Base-by-base conservation (phyloP, 2,329 filamentous ascomycete genomes). In the Coniochaeta prunicola region DNA sequence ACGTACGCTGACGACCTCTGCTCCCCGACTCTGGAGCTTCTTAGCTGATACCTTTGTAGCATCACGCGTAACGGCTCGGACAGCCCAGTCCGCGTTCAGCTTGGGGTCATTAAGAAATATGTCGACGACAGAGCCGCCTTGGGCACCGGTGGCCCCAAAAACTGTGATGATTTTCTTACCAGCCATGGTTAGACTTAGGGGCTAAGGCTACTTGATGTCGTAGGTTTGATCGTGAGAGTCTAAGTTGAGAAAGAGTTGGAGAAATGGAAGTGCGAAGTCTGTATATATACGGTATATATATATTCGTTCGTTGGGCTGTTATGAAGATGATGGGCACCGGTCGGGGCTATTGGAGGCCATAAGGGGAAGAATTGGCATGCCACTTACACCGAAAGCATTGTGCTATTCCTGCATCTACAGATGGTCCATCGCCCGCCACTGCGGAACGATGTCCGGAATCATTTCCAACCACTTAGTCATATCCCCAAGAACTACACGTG, bases 101-200 rank as follows among this genome's bases (percentile, higher is more conserved):
- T 76, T 70, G 0, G 78, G 59, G 53, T 74, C 70, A 38, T 64
- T 65, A 42, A 74, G 63, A 61, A 74, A 74, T 3, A 69, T 64
- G 74, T 71, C 26, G 56, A 82, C 77, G 53, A 86, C 75, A 9
- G 80, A 81, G 61, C 80, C 79, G 55, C 85, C 85, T 70, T 88
- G 84, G 60, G 80, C 78, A 59, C 84, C 82, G 19, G 83, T 86
- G 48, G 82, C 79, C 30, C 83, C 83, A 64, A 86, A 80, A 13
- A 87, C 74, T 50, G 78, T 79, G 66, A 85, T 74, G 64, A 81
- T 56, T 34, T 56, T 56, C 30, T 42, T 56, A 13, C 9, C 17
- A 42, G 54, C 54, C 54, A 56, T 56, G 7, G 4, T 56, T 19
- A 12, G 6, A 28, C n/a, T n/a, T n/a, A n/a, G n/a, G n/a, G n/a